Evolutionary conservation across 2,329 filamentous ascomycete genomes (phyloP).

Genomic region (Chrysoporthe puriensis): DNA sequence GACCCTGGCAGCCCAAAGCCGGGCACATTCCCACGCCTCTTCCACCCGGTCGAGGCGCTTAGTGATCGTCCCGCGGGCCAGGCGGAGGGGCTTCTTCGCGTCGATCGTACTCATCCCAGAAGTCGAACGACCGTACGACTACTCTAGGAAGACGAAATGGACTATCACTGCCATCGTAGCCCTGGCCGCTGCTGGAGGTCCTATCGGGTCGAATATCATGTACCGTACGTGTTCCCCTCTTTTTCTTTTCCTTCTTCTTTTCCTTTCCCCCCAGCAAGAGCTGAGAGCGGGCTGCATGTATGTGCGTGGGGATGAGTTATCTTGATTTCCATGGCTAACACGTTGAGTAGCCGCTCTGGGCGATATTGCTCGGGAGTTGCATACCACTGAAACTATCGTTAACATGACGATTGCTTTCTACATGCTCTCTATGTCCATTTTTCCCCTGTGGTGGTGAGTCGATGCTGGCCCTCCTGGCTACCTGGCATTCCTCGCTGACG

Average conservation of each 20-base stretch:
- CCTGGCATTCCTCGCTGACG: background rate
- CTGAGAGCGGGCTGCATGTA: background rate
- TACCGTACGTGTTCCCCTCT: constrained; percentile 63
- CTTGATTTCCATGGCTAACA: background rate
- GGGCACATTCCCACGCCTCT: constrained; percentile 40
- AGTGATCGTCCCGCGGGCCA: constrained; percentile 47
- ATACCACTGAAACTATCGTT: constrained; percentile 66
- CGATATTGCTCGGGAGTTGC: constrained; percentile 64
- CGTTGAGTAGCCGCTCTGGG: constrained; percentile 64
- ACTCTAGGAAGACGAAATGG: constrained; percentile 79
- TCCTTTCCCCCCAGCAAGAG: background rate
- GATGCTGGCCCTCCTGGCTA: background rate
- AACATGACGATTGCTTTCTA: constrained; percentile 80
- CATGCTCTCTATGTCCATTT: constrained; percentile 82
- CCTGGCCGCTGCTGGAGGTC: constrained; percentile 74
- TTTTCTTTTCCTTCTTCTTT: background rate
- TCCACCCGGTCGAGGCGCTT: constrained; percentile 44
- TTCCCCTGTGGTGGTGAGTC: constrained; percentile 76
- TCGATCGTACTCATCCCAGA: constrained; percentile 76
- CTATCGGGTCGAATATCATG: constrained; percentile 83
- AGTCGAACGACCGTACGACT: constrained; percentile 75
- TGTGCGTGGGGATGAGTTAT: constrained; percentile 12
- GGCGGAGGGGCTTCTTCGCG: constrained; percentile 73
- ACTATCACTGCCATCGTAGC: constrained; percentile 78
- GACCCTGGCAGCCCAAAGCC: constrained; percentile 8